A percentile compares a stretch with the other conserved stretches of the same genome.
phyloP scores from a whole-genome alignment of 441 rosid species.

The Biscutella auriculata region DNA sequence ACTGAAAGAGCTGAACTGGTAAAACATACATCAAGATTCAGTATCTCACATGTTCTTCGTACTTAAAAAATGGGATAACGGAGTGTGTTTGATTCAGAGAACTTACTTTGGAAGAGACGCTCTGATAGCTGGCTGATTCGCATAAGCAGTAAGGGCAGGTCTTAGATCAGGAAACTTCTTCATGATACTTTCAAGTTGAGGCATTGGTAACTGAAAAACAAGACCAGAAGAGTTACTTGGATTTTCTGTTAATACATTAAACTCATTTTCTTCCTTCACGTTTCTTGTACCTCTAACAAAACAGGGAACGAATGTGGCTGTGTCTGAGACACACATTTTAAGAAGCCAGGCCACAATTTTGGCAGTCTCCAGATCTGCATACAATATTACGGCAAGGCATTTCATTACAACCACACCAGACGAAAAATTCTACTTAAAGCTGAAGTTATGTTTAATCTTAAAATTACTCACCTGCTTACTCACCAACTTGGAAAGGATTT shows the following conservation, averaged over 20 bases:
- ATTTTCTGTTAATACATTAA: neutral
- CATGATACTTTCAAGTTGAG: constrained; percentile 70
- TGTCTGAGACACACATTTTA: constrained; percentile 92
- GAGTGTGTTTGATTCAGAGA: neutral
- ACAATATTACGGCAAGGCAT: constrained; percentile 1
- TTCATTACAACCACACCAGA: neutral
- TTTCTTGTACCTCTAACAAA: constrained; percentile 51
- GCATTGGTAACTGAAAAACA: constrained; percentile 69
- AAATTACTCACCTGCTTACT: constrained; percentile 60
- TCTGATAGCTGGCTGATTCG: constrained; percentile 54
- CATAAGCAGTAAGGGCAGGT: constrained; percentile 57
- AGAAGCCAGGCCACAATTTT: constrained; percentile 93
- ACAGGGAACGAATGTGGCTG: constrained; percentile 89
- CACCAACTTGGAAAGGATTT: constrained; percentile 85
- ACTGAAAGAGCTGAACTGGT: constrained; percentile 56
- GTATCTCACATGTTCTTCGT: neutral
- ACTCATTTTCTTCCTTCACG: neutral
- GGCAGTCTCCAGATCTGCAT: constrained; percentile 94
- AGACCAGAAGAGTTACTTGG: constrained; percentile 5
- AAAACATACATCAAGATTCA: constrained; percentile 11
- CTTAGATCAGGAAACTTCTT: constrained; percentile 67
- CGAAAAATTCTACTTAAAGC: neutral
- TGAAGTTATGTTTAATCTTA: neutral
- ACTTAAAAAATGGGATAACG: neutral
- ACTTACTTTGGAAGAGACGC: constrained; percentile 67